Percentiles rank a stretch among this genome's conserved stretches.
These are phyloP conservation scores for Yamadazyma phyllophila DNA, from an alignment of 805 yeast species.

Conservation along the genomic window DNA sequence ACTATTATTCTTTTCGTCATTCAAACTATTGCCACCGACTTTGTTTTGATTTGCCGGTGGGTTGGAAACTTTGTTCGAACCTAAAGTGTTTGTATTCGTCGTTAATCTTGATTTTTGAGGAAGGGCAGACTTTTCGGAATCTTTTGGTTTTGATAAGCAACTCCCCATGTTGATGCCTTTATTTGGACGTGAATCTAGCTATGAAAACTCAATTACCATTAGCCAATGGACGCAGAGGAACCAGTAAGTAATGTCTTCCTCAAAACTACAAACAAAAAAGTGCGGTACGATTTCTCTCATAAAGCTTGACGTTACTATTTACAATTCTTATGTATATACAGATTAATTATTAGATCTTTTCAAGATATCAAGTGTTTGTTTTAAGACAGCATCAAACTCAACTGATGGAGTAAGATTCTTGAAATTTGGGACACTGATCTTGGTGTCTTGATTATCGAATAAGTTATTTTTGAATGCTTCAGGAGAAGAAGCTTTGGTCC, in stretches of 20 bases:
- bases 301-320: neutral
- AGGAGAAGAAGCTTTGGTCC: slow-evolving; percentile 15
- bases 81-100: slow-evolving; percentile 5
- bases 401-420: neutral
- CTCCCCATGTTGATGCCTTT: slow-evolving; percentile 19
- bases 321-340: neutral
- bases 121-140: neutral
- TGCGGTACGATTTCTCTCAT: no score
- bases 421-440: neutral
- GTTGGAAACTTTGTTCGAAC: neutral
- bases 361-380: neutral
- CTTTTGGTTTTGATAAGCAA: slow-evolving; percentile 21
- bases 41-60: slow-evolving; percentile 9
- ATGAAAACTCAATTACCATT: neutral
- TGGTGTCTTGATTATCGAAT: neutral
- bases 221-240: neutral
- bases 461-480: neutral
- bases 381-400: neutral
- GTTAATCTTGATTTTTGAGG: slow-evolving; percentile 1
- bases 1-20: neutral
- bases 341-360: neutral
- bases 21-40: slow-evolving; percentile 1
- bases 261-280: no score
- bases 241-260: no score
- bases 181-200: neutral